These are phyloP conservation scores for Parsonsia alboflavescens DNA, from an alignment of 257 asterid species.

Conservation along the genomic window DNA sequence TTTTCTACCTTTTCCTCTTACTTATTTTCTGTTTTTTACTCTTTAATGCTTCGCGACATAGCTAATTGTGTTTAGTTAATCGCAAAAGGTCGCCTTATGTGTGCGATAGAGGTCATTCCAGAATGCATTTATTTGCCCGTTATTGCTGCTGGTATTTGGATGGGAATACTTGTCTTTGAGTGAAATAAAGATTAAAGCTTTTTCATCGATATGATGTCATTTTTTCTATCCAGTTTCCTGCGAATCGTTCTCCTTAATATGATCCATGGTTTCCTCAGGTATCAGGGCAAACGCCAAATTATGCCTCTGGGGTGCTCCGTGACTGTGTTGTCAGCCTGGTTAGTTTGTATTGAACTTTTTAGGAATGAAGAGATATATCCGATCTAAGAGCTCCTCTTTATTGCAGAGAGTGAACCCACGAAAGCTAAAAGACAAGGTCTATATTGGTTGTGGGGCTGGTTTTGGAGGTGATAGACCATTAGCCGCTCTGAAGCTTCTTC, in stretches of 20 bases:
- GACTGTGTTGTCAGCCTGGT: constrained; percentile 71
- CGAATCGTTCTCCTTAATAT: background rate
- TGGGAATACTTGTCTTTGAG: background rate
- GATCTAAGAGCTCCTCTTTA: background rate
- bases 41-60: background rate
- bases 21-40: background rate
- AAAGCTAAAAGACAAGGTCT: constrained; percentile 72
- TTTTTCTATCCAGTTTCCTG: background rate
- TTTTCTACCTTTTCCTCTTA: background rate
- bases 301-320: constrained; percentile 31
- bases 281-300: constrained; percentile 29
- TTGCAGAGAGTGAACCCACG: constrained; percentile 61
- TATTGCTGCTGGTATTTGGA: background rate
- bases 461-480: constrained; percentile 90
- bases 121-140: background rate
- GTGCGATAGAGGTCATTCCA: background rate
- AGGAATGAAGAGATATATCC: background rate
- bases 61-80: background rate
- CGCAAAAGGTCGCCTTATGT: background rate
- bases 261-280: constrained; percentile 24
- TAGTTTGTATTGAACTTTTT: constrained; percentile 13
- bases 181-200: background rate
- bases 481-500: constrained; percentile 85
- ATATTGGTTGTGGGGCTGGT: constrained; percentile 96
- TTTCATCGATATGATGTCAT: background rate